These are phyloP conservation scores for Blastobotrys americana DNA, from an alignment of 805 yeast species.

Conservation along the genomic window DNA sequence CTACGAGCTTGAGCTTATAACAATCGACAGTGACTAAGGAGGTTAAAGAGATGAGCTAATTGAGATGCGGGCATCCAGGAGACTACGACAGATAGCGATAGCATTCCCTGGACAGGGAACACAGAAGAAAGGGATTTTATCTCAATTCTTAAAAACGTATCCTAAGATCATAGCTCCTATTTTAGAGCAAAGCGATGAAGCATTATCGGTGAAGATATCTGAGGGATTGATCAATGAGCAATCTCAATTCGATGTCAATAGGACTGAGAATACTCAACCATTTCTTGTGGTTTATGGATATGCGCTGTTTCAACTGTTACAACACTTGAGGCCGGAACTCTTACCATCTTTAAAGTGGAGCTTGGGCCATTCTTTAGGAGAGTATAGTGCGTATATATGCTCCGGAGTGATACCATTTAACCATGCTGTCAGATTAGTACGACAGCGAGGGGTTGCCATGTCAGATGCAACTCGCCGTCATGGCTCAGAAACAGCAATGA, in stretches of 20 bases:
- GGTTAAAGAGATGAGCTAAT: too few relatives aligned
- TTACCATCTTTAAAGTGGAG: slow-evolving; percentile 18
- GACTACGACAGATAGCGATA: too few relatives aligned
- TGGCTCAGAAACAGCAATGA: slow-evolving; percentile 1
- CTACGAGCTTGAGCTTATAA: too few relatives aligned
- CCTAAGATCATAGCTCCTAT: slow-evolving; percentile 24
- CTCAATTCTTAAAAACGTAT: slow-evolving; percentile 15
- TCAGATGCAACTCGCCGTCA: slow-evolving; percentile 27
- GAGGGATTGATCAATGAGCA: slow-evolving; percentile 15
- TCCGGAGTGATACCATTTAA: slow-evolving; percentile 33
- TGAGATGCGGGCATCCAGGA: too few relatives aligned
- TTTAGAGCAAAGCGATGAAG: slow-evolving; percentile 26
- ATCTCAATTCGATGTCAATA: slow-evolving; percentile 19
- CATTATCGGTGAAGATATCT: slow-evolving; percentile 17
- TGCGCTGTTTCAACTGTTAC: slow-evolving; percentile 27
- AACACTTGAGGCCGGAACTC: slow-evolving; percentile 16
- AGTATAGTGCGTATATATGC: slow-evolving; percentile 39
- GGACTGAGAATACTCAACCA: slow-evolving; percentile 48
- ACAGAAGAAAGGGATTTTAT: slow-evolving; percentile 29
- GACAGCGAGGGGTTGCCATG: slow-evolving; percentile 41
- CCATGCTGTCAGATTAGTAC: slow-evolving; percentile 38
- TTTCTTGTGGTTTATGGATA: slow-evolving; percentile 41
- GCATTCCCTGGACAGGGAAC: slow-evolving; percentile 34
- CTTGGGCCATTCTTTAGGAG: slow-evolving; percentile 48
- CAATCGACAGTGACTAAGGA: too few relatives aligned